Evolutionary conservation across 2,329 filamentous ascomycete species (phyloP).

Genomic region (Clonostachys rhizophaga): DNA sequence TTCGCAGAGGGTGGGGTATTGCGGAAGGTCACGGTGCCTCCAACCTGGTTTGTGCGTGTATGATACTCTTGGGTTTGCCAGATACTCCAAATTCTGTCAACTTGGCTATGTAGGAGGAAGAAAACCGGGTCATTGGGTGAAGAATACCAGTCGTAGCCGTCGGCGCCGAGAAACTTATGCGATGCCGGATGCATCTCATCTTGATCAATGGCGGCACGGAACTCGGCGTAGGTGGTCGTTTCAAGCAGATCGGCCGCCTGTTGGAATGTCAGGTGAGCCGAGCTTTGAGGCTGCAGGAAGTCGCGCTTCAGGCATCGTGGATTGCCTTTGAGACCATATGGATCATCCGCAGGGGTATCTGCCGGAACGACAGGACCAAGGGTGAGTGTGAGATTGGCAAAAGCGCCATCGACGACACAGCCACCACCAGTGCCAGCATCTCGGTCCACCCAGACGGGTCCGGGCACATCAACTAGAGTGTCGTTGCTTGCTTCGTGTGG

Average conservation of each 20-base stretch:
- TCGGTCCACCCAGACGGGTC: slow-evolving; percentile 18
- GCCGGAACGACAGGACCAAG: slow-evolving; percentile 27
- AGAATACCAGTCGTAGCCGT: slow-evolving; percentile 33
- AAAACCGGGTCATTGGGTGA: slow-evolving; percentile 30
- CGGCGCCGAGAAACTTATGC: slow-evolving; percentile 32
- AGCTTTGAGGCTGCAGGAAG: slow-evolving; percentile 11
- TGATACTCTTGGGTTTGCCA: background rate
- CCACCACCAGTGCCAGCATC: slow-evolving; percentile 46
- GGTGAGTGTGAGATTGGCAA: slow-evolving; percentile 33
- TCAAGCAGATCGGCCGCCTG: slow-evolving; percentile 2
- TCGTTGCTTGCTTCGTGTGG: slow-evolving; percentile 10
- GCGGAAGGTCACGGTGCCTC: no score
- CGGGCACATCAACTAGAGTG: slow-evolving; percentile 14
- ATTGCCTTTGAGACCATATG: slow-evolving; percentile 24
- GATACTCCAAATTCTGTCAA: slow-evolving; percentile 4
- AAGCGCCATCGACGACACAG: slow-evolving; percentile 45
- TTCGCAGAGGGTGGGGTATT: no score
- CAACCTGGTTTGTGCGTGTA: background rate
- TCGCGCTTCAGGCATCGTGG: slow-evolving; percentile 36
- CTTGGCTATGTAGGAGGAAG: slow-evolving; percentile 20
- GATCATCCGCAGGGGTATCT: slow-evolving; percentile 13
- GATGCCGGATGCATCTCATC: slow-evolving; percentile 26
- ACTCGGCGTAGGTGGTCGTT: slow-evolving; percentile 3
- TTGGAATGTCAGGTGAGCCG: slow-evolving; percentile 16
- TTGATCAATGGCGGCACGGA: slow-evolving; percentile 11